Percentiles rank a stretch among this genome's conserved stretches.
Evolutionary conservation across 1,139 yeast genomes (phyloP).

Genomic region (Candida albicans): DNA sequence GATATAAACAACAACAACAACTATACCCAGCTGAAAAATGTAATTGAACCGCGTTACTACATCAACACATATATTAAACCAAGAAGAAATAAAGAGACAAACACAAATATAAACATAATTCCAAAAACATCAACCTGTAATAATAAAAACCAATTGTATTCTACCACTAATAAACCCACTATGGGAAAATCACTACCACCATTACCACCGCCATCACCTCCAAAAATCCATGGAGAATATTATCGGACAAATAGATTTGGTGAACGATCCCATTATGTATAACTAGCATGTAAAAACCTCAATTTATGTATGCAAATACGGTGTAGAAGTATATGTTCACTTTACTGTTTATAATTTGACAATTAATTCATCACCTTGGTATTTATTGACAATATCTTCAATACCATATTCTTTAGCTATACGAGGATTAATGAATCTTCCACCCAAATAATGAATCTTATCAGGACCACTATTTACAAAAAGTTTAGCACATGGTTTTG

Average conservation of each 20-base stretch:
- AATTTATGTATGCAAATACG: too few species aligned
- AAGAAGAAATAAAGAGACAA: too few species aligned
- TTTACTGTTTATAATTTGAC: conserved; percentile 29
- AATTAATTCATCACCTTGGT: conserved; percentile 38
- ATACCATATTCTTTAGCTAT: conserved; percentile 77
- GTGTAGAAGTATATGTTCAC: too few species aligned
- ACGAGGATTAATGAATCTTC: conserved; percentile 68
- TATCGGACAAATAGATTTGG: too few species aligned
- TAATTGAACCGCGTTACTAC: too few species aligned
- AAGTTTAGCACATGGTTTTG: conserved; percentile 76
- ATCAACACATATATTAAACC: too few species aligned
- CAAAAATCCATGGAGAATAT: neutral
- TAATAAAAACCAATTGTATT: neutral
- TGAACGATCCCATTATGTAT: too few species aligned
- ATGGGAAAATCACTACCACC: conserved; percentile 2
- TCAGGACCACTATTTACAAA: conserved; percentile 28
- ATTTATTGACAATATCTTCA: conserved; percentile 37
- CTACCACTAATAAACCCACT: neutral
- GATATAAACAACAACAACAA: too few species aligned
- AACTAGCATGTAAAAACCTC: too few species aligned
- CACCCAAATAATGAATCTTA: conserved; percentile 77
- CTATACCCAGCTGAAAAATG: too few species aligned
- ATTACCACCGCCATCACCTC: neutral
- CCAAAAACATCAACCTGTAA: neutral
- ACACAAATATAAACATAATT: too few species aligned